Evolutionary conservation across 2,329 filamentous ascomycete species (phyloP), one percentile per base, ranked within the genome.

Genomic region (Xylaria hypoxylon): DNA sequence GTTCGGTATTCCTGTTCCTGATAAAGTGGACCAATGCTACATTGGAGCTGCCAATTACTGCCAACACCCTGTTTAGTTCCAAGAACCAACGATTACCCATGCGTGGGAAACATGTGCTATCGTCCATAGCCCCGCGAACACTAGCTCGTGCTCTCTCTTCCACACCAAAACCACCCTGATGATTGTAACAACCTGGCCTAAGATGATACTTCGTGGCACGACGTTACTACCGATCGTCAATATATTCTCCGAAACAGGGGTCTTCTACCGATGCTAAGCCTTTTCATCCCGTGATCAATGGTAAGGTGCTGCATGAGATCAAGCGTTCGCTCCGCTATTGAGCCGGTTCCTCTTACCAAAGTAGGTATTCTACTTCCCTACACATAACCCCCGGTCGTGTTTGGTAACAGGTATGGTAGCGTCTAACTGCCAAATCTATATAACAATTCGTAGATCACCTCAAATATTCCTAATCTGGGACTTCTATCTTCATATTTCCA

Each of bases 191-290:
- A 57, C 35, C 42, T 35, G 15, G 45, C 24, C n/a, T 15, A 48
- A 22, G 47, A 63, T 68, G 55, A 62, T 40, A 68, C 56, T 40
- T 61, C 19, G 28, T 17, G 50, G 59, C 64, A 69, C 64, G 57
- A 62, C 65, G 67, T 69, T 69, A 65, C 61, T 62, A 15, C 59
- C 55, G 67, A 65, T 64, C 59, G 47, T 58, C 55, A 31, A 57
- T 35, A 63, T 33, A 59, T 63, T 61, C 47, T 44, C 62, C 52
- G 63, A 65, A 62, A 45, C 45, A 52, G 38, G 59, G 59, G 38
- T 44, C 63, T 63, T 64, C 66, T 71, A 62, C 68, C 65, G 66
- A 65, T 61, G 58, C 28, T 64, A 44, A 68, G 55, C 62, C 51
- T 58, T 45, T 67, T 48, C 56, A 65, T 58, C 57, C 60, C 59